Evolutionary conservation across 805 yeast genomes (phyloP).

Genomic region (Wickerhamiella azyma): DNA sequence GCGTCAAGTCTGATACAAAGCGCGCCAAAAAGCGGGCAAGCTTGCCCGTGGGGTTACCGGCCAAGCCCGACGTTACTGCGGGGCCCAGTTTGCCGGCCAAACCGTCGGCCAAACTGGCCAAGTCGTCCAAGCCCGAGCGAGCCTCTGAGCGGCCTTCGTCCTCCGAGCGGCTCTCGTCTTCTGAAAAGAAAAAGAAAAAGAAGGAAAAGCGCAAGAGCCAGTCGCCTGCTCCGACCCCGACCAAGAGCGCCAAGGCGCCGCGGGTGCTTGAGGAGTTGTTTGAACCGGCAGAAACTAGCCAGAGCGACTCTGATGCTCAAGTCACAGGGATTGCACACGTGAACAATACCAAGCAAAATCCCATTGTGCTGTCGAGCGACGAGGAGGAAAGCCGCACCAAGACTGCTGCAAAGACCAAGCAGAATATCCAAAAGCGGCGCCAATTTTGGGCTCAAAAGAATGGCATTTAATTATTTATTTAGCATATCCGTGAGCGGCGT

Average conservation of each 20-base stretch:
- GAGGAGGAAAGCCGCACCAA: constrained; percentile 7
- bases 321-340: neutral
- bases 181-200: neutral
- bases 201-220: neutral
- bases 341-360: neutral
- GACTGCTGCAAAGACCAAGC: neutral
- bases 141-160: too few species aligned
- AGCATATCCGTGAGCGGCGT: neutral
- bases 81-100: too few species aligned
- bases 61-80: too few species aligned
- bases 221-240: neutral
- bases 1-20: neutral
- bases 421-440: neutral
- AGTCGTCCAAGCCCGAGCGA: too few species aligned
- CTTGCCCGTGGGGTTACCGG: too few species aligned
- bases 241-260: neutral
- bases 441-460: constrained; percentile 2
- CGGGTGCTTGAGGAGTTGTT: neutral
- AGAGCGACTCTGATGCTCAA: neutral
- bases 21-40: neutral
- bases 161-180: too few species aligned
- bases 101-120: too few species aligned
- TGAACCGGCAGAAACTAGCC: neutral
- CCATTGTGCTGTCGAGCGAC: neutral
- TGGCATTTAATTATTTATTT: constrained; percentile 3